These are phyloP conservation scores for Paramecium biaurelia DNA, from an alignment of 73 alveolate species.

Conservation along the genomic window DNA sequence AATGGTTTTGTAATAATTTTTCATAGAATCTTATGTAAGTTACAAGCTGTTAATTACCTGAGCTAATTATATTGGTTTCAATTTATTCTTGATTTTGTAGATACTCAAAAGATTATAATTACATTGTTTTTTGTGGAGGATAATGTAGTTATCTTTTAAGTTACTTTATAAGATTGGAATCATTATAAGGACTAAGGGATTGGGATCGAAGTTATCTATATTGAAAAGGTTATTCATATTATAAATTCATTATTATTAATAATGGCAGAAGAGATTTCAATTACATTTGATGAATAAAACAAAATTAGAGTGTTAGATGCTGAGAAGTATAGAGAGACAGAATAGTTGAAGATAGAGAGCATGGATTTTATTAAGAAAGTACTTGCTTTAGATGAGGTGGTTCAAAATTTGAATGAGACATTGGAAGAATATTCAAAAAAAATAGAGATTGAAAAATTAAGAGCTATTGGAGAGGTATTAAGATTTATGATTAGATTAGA, in stretches of 20 bases:
- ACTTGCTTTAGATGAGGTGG: constrained; percentile 56
- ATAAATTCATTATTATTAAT: background rate
- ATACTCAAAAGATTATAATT: background rate
- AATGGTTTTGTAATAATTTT: background rate
- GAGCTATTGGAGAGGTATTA: constrained; percentile 84
- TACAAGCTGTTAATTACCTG: background rate
- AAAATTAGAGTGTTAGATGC: constrained; percentile 87
- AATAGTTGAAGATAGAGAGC: constrained; percentile 62
- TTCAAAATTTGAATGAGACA: constrained; percentile 75
- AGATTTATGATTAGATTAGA: background rate
- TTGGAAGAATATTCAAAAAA: constrained; percentile 84
- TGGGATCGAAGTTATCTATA: background rate
- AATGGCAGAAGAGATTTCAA: constrained; percentile 66
- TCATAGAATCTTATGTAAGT: background rate
- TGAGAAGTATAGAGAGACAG: constrained; percentile 83
- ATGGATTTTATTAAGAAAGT: constrained; percentile 25
- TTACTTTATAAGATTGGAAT: background rate
- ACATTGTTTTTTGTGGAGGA: background rate
- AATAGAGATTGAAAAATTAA: constrained; percentile 85
- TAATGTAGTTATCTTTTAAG: background rate
- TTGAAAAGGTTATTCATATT: background rate
- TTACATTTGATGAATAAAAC: constrained; percentile 89
- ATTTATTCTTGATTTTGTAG: background rate
- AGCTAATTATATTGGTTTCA: background rate
- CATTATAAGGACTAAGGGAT: background rate